phyloP scores from a whole-genome alignment of 176 grass and related monocot genomes.

The Musa schizocarpa region DNA sequence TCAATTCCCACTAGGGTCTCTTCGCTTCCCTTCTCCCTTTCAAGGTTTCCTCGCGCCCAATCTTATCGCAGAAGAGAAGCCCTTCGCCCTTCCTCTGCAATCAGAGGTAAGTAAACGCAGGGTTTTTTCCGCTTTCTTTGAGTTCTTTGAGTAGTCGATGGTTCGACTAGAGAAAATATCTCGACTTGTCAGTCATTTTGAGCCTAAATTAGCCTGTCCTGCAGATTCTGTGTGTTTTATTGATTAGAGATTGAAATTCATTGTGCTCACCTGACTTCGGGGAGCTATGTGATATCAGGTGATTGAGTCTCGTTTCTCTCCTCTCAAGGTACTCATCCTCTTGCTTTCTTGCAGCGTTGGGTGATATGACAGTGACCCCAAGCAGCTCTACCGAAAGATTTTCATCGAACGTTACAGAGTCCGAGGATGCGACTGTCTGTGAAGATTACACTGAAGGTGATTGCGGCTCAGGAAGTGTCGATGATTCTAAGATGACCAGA shows the following conservation, averaged over 20 bases:
- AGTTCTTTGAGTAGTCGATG: neutral
- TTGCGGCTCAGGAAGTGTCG: constrained; percentile 12
- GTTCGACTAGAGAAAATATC: neutral
- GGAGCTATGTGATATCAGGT: neutral
- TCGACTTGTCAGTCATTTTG: neutral
- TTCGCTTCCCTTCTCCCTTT: neutral
- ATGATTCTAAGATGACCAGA: constrained; percentile 45
- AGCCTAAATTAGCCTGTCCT: neutral
- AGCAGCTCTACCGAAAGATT: constrained; percentile 30
- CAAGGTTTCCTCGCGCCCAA: neutral
- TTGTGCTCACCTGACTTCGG: neutral
- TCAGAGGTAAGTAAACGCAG: neutral
- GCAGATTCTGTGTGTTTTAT: neutral
- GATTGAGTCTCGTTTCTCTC: neutral
- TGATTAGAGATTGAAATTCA: neutral
- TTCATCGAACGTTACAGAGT: constrained; percentile 31
- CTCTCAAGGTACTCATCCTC: neutral
- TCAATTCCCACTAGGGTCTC: too few species aligned
- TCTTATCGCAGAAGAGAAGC: neutral
- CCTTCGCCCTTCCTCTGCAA: neutral
- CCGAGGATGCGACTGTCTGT: constrained; percentile 1
- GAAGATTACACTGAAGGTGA: constrained; percentile 18
- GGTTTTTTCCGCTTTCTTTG: neutral
- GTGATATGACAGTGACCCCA: constrained; percentile 26
- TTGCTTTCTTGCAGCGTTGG: constrained; percentile 29